Conservation (phyloP, 768 basidiomycete genomes). For the Mycena pura region DNA sequence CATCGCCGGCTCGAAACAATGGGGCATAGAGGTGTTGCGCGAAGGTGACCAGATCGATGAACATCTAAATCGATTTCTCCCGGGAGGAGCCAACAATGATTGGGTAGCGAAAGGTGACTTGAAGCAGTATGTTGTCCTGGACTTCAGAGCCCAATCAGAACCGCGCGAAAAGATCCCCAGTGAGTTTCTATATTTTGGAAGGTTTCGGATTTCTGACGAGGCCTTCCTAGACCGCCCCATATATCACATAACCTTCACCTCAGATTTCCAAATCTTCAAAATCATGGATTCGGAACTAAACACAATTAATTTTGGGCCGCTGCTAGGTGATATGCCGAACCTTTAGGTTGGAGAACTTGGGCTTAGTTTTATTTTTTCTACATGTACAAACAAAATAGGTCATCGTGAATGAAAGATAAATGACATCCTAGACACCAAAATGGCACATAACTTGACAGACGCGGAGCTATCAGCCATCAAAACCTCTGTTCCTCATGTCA, state of each 20-base stretch:
- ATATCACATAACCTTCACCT: not conserved
- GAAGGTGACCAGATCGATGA: not conserved
- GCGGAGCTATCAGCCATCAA: no score
- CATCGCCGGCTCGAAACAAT: not conserved
- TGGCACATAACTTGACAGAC: no score
- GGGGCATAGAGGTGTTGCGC: not conserved
- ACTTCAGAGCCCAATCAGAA: not conserved
- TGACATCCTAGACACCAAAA: no score
- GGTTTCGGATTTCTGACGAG: not conserved
- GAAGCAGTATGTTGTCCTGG: not conserved
- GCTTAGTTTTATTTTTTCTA: no score
- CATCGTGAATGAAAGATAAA: no score
- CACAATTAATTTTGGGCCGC: no score
- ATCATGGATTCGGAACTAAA: not conserved
- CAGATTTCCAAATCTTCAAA: not conserved
- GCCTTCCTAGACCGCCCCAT: not conserved
- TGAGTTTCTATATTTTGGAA: not conserved
- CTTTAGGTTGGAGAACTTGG: no score
- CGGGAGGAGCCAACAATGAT: not conserved
- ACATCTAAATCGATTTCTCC: not conserved
- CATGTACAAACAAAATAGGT: no score
- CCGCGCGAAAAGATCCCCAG: not conserved
- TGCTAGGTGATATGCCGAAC: no score
- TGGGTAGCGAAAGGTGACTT: not conserved
- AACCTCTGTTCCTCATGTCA: no score